Base-by-base conservation (phyloP, 495 filamentous ascomycete genomes). In the Lasiosphaeriaceae sp. region DNA sequence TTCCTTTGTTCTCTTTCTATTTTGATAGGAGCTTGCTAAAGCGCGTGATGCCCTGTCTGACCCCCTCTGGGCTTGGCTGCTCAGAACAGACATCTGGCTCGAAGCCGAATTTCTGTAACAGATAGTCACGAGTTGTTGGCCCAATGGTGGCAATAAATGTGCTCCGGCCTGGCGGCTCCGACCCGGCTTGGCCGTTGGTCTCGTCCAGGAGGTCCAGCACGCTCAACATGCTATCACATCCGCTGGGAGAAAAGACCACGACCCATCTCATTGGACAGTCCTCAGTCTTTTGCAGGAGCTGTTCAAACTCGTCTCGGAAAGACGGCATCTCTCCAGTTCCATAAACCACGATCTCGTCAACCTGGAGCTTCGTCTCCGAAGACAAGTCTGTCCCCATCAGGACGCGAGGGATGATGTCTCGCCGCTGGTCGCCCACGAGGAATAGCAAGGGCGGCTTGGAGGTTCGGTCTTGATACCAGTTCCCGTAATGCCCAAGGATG, bases 161-260 rank as follows among this genome's bases (percentile, higher is more conserved):
- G 51, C 60, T 70, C 54, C 66, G 58, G 11, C 19, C 54, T 35
- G 57, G 56, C 48, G 60, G 52, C 56, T 61, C 48, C 14, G 52
- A 59, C 56, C 68, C 77, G 6, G 73, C 75, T 58, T 70, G 81
- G 35, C 74, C 74, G 1, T 70, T 81, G 26, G 63, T 63, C 26
- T 69, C 64, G 57, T 86, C 80, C 24, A 88, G 66, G 53, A 84
- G 57, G 17, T 75, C 82, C 62, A 96, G 68, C 31, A 78, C 81
- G 52, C 80, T 72, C 5, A 97, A 74, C 87, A 96, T 89, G 62
- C 83, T 85, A 69, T 88, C 85, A 62, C 90, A 94, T 2, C 90
- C 92, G 19, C 86, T 91, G 1, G 94, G 91, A 41, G 92, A 97
- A 63, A 99, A 99, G 8, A 97, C 88, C 12, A 96, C 89, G 1